Conservation (phyloP, 345 rosid species). For the Euphorbia lathyris region DNA sequence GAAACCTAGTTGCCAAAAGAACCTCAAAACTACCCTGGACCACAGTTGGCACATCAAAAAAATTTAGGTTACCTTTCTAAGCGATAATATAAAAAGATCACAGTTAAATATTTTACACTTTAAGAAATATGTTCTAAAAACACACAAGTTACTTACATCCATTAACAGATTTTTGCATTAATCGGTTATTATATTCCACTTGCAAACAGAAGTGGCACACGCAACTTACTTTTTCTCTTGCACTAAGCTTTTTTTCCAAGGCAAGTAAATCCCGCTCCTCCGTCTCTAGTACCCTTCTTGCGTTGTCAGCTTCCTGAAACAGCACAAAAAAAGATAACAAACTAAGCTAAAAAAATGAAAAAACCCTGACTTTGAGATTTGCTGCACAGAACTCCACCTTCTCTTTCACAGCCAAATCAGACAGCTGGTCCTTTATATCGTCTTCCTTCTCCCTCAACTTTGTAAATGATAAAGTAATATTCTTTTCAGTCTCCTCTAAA, state of each 20-base stretch:
- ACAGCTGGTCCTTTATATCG: conserved; percentile 38
- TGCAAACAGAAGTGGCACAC: conserved; percentile 8
- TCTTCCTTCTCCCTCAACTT: conserved; percentile 58
- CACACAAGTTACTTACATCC: background rate
- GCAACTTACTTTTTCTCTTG: conserved; percentile 67
- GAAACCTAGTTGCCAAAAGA: background rate
- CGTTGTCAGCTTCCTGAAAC: conserved; percentile 47
- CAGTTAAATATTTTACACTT: too few relatives aligned
- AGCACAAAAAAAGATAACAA: conserved; percentile 20
- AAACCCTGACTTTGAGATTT: conserved; percentile 1
- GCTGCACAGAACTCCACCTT: conserved; percentile 39
- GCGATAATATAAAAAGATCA: background rate
- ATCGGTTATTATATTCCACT: background rate
- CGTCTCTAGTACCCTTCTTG: conserved; percentile 36
- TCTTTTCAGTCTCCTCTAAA: conserved; percentile 53
- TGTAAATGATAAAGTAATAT: conserved; percentile 41
- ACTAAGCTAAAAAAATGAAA: conserved; percentile 1
- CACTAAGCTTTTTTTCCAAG: conserved; percentile 63
- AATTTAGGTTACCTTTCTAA: background rate
- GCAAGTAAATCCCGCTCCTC: conserved; percentile 56
- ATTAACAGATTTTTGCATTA: conserved; percentile 1
- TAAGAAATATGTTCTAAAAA: too few relatives aligned
- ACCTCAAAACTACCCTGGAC: background rate
- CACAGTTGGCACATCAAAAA: background rate
- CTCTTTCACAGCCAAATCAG: conserved; percentile 57